These are phyloP conservation scores for Vitis amurensis DNA, from an alignment of 164 flowering plant species.

Conservation along the genomic window DNA sequence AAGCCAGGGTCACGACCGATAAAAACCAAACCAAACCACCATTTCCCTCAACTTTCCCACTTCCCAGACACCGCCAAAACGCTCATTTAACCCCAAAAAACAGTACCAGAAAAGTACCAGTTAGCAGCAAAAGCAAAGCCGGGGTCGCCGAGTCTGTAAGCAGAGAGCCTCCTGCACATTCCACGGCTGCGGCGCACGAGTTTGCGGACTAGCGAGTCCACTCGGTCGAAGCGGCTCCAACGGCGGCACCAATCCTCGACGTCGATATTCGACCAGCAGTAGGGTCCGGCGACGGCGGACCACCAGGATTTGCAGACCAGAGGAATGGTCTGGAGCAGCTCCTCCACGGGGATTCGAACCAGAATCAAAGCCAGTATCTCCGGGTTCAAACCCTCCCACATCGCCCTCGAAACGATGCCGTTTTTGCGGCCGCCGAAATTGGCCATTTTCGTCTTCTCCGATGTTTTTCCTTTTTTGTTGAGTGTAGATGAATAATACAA, in stretches of 20 bases:
- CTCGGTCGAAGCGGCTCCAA: not conserved
- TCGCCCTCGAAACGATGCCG: not conserved
- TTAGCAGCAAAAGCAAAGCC: constrained; percentile 27
- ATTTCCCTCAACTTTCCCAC: not conserved
- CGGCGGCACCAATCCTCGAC: constrained; percentile 32
- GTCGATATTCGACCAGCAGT: constrained; percentile 35
- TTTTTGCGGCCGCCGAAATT: not conserved
- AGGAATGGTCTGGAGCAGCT: constrained; percentile 16
- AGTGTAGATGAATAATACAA: no score
- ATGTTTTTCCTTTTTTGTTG: not conserved
- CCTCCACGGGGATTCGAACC: constrained; percentile 15
- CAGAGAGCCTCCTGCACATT: constrained; percentile 15
- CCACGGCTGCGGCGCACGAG: constrained; percentile 28
- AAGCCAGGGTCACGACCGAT: no score
- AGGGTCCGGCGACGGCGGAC: constrained; percentile 24
- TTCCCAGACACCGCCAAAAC: not conserved
- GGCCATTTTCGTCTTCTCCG: not conserved
- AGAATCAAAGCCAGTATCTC: constrained; percentile 29
- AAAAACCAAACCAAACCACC: no score
- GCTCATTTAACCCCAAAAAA: not conserved
- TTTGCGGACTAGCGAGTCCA: constrained; percentile 25
- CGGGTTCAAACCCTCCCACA: constrained; percentile 26
- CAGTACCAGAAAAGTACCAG: constrained; percentile 1
- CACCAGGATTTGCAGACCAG: constrained; percentile 32
- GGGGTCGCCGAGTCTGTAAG: constrained; percentile 18